phyloP scores from a whole-genome alignment of 441 rosid genomes.

The Euphorbia corollata region DNA sequence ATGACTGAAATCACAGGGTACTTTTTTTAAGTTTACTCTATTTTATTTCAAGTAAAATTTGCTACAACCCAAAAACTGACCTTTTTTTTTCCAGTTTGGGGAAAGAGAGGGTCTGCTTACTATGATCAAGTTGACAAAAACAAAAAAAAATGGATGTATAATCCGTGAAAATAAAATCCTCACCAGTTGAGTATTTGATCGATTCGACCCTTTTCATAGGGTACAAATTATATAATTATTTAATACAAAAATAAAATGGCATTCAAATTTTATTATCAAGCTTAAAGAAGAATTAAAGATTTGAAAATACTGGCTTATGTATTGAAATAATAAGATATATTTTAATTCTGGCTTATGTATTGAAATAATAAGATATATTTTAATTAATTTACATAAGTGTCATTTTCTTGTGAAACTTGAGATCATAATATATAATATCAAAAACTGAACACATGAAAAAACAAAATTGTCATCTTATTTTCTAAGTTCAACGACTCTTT shows the following conservation, averaged over 20 bases:
- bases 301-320: not conserved
- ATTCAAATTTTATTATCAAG: not conserved
- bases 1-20: too few species aligned
- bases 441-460: not conserved
- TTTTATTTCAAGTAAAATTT: too few species aligned
- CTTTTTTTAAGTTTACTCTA: too few species aligned
- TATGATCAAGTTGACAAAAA: too few species aligned
- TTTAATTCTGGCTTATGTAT: not conserved
- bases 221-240: not conserved
- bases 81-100: too few species aligned
- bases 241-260: not conserved
- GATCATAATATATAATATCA: not conserved
- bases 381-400: not conserved
- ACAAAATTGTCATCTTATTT: not conserved
- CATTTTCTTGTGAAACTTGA: conserved; percentile 2
- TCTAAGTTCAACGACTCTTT: not conserved
- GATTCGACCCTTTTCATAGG: not conserved
- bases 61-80: too few species aligned
- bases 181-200: not conserved
- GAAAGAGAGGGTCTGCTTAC: too few species aligned
- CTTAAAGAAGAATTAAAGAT: not conserved
- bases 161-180: not conserved
- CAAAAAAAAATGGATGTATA: not conserved
- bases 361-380: not conserved
- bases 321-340: not conserved